Base-by-base conservation (phyloP, 2,329 filamentous ascomycete species). In the Rhytidhysteron rufulum region DNA sequence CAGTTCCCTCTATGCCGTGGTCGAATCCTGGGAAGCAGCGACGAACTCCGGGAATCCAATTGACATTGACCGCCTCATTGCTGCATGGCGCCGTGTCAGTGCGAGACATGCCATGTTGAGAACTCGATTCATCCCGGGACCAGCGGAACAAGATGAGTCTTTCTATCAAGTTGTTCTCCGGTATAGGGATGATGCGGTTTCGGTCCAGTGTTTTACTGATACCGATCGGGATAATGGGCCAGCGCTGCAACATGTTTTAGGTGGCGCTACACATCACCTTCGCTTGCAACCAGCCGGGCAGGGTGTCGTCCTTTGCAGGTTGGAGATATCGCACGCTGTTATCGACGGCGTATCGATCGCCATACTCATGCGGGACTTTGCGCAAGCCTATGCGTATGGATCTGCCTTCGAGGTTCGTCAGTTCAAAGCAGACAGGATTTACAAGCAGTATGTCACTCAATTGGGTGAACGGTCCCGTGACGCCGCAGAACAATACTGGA, bases 281-380 rank as follows among this genome's bases (percentile, higher is more conserved):
- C 63, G 57, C 1, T 55, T 71, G 18, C 71, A 17, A 18, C 34
- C 25, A 42, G 20, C 34, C 18, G 8, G 17, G 27, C 15, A 24
- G 15, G 34, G 19, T 34, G 35, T 10, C 20, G 19, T 20, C 34
- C 17, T 25, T 19, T 69, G 66, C 42, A 65, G 67, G 19, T 52
- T 75, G 15, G 71, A 75, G 35, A 54, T 75, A 4, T 74, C 66
- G 44, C 72, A 75, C 43, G 67, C 67, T 15, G 65, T 71, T 15
- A 70, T 71, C 59, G 72, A 76, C 54, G 72, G 48, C 4, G 42
- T 47, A n/a, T n/a, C n/a, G n/a, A n/a, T n/a, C n/a, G n/a, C n/a
- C n/a, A n/a, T n/a, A n/a, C n/a, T n/a, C n/a, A n/a, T n/a, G n/a
- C n/a, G n/a, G n/a, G n/a, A n/a, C n/a, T n/a, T n/a, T n/a, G n/a